Evolutionary conservation across 371 early-diverging fungal species (phyloP), one percentile per base, ranked within the genome.

Genomic region (Umbelopsis sp.): DNA sequence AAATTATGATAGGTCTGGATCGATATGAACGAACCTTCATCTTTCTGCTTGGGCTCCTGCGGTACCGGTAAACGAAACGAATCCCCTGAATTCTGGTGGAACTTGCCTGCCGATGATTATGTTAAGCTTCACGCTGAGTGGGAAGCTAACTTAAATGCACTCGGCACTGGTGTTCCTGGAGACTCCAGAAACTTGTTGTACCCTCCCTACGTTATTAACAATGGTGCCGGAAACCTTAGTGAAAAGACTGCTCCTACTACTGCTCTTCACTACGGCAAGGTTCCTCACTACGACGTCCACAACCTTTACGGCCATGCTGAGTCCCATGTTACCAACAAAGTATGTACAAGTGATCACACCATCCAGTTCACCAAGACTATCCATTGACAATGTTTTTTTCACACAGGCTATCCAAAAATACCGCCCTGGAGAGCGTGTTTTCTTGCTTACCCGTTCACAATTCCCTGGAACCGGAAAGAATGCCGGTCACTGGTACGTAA

Each of bases 1-100:
- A 22, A 48, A 48, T 16, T 48, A 48, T 20, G n/a, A 20, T n/a
- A 48, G 48, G 48, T 87, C 4, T 91, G 91, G 91, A 89, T 89
- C 72, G 91, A 91, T 66, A 91, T 91, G 91, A 90, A 91, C 72
- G 91, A 91, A 68, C 88, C 90, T 2, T 75, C 89, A 0, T 80
- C 85, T 24, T 92, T 91, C 73, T 75, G 75, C 65, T 45, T 75
- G 10, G 75, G 75, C 0, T 72, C 75, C 41, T 75, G 75, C 20
- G 75, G 75, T 50, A 14, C 68, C 37, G 75, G 75, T 10, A 75
- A 72, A 50, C 11, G 69, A 5, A 67, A 75, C 65, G 46, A n/a
- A 22, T 9, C 16, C 1, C 64, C 64, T 4, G 22, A 45, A 24
- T 44, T 14, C 29, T 64, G 46, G 45, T 78, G 79, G 79, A 71